Conservation (phyloP, 805 yeast species). For the Pichia nakasei region DNA sequence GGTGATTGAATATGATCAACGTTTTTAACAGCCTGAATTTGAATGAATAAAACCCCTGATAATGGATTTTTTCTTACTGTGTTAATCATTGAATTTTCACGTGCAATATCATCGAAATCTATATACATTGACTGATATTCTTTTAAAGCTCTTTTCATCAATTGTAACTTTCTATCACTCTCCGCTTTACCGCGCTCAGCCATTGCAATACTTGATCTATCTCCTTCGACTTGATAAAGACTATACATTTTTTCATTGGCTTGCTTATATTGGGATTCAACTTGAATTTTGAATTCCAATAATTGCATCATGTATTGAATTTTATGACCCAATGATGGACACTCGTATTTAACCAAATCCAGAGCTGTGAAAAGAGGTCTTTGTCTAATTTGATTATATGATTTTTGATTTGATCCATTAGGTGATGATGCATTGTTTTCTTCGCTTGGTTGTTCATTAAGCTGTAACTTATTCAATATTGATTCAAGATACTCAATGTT, state of each 20-base stretch:
- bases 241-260: conserved; percentile 87
- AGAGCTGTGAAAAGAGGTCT: conserved; percentile 52
- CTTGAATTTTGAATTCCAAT: conserved; percentile 85
- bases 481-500: conserved; percentile 84
- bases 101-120: conserved; percentile 54
- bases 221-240: conserved; percentile 86
- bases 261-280: conserved; percentile 85
- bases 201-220: conserved; percentile 71
- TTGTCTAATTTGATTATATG: conserved; percentile 8
- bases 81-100: conserved; percentile 56
- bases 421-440: not conserved
- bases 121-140: conserved; percentile 87
- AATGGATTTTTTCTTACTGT: conserved; percentile 76
- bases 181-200: conserved; percentile 86
- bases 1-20: conserved; percentile 90
- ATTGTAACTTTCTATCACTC: conserved; percentile 74
- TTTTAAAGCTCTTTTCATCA: conserved; percentile 74
- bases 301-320: conserved; percentile 95
- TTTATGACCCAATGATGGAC: conserved; percentile 89
- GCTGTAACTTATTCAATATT: conserved; percentile 53
- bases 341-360: conserved; percentile 84
- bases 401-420: not conserved
- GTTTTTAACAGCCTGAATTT: conserved; percentile 72
- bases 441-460: not conserved
- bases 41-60: conserved; percentile 68